Base-by-base conservation (phyloP, 2,329 filamentous ascomycete species). In the Sporothrix inflata region DNA sequence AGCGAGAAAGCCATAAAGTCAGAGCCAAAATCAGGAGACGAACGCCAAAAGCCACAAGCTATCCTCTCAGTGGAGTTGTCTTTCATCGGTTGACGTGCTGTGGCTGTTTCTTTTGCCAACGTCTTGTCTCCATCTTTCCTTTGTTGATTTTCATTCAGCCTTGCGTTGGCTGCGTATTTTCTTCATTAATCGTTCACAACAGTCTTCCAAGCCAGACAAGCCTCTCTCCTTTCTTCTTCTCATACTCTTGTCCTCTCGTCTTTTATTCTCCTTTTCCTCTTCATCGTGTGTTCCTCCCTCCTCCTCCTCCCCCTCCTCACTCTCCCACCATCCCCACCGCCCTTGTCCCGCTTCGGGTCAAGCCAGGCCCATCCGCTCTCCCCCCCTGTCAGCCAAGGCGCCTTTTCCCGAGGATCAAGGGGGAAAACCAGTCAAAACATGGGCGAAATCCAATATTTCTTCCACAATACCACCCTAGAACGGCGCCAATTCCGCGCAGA, bases 391-490 rank as follows among this genome's bases (percentile, higher is more conserved):
- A 38, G 55, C 60, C 38, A 45, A 45, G 38, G 40, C 38, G 60
- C 60, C 14, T 24, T 65, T 65, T 27, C 21, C 60, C 40, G 21
- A 27, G n/a, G n/a, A n/a, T n/a, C n/a, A n/a, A n/a, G n/a, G n/a
- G n/a, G 49, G 19, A 24, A n/a, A 11, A 12, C n/a, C 19, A 11
- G 38, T 14, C 34, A 63, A 42, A 63, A 11, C 7, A 11, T 12
- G 14, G n/a, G 19, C 7, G 19, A n/a, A 40, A 66, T 5, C 38
- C 61, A 66, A 47, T 66, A 47, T 66, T 66, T 47, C 61, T 47
- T 21, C 57, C 11, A 21, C 40, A 66, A 30, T 66, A 19, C 42
- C 7, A 66, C 61, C 57, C 38, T 30, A 47, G 60, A 21, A 65
- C n/a, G 38, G 60, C 21, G 12, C 38, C 38, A 27, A 27, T 65